phyloP scores from a whole-genome alignment of 176 grass and related monocot species.

The Pharus latifolius region DNA sequence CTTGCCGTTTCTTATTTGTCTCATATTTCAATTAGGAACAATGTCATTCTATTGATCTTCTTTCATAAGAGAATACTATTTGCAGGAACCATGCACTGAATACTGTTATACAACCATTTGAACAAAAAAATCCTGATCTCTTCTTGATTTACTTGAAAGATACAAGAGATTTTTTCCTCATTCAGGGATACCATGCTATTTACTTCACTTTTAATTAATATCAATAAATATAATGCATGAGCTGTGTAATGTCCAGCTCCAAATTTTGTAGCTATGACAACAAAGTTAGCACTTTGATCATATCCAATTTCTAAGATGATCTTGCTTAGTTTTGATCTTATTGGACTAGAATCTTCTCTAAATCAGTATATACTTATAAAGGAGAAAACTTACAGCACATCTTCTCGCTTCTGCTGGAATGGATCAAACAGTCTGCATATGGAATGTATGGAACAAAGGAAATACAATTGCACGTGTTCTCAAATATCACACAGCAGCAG shows the following conservation, averaged over 20 bases:
- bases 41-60: no score
- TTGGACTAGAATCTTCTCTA: not conserved
- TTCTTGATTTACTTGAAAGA: not conserved
- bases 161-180: not conserved
- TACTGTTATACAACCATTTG: no score
- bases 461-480: constrained; percentile 47
- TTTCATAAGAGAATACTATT: no score
- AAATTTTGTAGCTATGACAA: not conserved
- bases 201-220: not conserved
- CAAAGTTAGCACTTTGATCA: not conserved
- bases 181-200: not conserved
- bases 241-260: not conserved
- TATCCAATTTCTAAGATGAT: not conserved
- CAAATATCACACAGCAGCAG: constrained; percentile 57
- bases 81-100: no score
- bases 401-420: constrained; percentile 93
- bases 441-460: constrained; percentile 67
- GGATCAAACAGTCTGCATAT: constrained; percentile 61
- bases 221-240: not conserved
- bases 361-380: not conserved
- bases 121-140: not conserved
- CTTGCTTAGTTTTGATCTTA: constrained; percentile 1
- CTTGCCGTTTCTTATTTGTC: no score
- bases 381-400: constrained; percentile 43
- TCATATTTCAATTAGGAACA: no score